A percentile compares a stretch with the other conserved stretches of the same genome.
Evolutionary conservation across 2,329 filamentous ascomycete species (phyloP).

Genomic region (Fusarium udum): DNA sequence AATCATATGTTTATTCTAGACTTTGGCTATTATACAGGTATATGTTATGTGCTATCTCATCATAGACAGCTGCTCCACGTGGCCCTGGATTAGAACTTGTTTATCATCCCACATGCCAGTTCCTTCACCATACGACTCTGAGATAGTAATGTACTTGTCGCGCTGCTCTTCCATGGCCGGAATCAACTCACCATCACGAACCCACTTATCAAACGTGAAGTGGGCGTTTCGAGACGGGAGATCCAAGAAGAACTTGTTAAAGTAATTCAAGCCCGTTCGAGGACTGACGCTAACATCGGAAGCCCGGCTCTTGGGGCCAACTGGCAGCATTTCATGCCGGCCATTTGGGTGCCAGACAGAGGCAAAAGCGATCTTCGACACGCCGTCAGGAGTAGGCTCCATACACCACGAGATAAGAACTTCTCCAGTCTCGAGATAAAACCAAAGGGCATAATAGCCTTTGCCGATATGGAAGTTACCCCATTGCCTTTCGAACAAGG

Average conservation of each 20-base stretch:
- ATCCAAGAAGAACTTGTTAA: neutral
- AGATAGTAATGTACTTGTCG: neutral
- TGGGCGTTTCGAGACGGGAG: neutral
- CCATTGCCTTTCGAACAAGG: neutral
- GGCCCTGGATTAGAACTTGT: neutral
- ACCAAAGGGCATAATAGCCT: neutral
- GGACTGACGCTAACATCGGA: neutral
- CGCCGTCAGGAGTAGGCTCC: neutral
- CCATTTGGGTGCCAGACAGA: neutral
- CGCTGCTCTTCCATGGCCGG: neutral
- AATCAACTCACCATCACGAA: neutral
- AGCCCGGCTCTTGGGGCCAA: neutral
- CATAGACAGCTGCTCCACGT: neutral
- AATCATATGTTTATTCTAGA: accelerated
- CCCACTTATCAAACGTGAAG: neutral
- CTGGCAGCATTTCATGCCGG: neutral
- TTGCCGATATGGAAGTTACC: neutral
- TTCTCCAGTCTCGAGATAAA: neutral
- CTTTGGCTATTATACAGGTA: accelerated
- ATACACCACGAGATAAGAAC: neutral
- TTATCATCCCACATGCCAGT: neutral
- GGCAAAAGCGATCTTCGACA: neutral
- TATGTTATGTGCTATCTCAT: neutral
- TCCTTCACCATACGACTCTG: neutral
- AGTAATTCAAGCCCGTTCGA: neutral